These are phyloP conservation scores for Aspergillus pseudoterreus DNA, from an alignment of 2,329 filamentous ascomycete species.

Conservation along the genomic window DNA sequence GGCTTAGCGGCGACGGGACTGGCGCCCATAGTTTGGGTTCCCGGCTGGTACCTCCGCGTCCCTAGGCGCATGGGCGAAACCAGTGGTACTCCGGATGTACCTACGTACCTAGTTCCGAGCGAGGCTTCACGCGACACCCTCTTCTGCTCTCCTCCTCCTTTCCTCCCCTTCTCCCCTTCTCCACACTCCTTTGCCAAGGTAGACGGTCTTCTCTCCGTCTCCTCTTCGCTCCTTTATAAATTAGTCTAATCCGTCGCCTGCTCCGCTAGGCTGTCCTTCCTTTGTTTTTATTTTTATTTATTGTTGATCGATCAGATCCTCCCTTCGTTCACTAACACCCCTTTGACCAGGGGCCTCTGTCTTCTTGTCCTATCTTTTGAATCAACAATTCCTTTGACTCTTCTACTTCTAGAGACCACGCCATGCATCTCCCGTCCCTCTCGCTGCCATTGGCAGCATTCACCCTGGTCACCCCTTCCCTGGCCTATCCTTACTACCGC, in stretches of 20 bases:
- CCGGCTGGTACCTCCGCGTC: background rate
- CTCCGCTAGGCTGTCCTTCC: constrained; percentile 9
- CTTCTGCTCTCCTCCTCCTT: background rate
- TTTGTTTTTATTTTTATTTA: constrained; percentile 4
- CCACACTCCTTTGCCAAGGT: background rate
- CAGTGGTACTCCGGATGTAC: background rate
- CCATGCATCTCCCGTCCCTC: constrained; percentile 22
- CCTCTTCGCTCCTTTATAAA: constrained; percentile 6
- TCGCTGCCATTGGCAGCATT: constrained; percentile 24
- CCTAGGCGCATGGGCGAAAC: background rate
- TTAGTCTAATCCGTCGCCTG: constrained; percentile 1
- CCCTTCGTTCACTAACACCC: background rate
- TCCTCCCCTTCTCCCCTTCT: background rate
- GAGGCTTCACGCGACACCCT: constrained; percentile 2
- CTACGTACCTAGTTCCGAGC: background rate
- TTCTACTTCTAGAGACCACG: background rate
- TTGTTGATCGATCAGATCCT: background rate
- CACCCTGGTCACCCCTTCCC: constrained; percentile 19
- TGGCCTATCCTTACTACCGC: constrained; percentile 18
- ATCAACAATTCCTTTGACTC: background rate
- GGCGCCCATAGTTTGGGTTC: background rate
- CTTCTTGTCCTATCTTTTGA: background rate
- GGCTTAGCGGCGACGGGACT: background rate
- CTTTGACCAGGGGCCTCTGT: too few relatives aligned
- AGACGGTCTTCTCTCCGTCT: constrained; percentile 1